Evolutionary conservation across 83 land plant genomes (phyloP), one percentile per base, ranked within the genome.

Genomic region (Picea mariana): DNA sequence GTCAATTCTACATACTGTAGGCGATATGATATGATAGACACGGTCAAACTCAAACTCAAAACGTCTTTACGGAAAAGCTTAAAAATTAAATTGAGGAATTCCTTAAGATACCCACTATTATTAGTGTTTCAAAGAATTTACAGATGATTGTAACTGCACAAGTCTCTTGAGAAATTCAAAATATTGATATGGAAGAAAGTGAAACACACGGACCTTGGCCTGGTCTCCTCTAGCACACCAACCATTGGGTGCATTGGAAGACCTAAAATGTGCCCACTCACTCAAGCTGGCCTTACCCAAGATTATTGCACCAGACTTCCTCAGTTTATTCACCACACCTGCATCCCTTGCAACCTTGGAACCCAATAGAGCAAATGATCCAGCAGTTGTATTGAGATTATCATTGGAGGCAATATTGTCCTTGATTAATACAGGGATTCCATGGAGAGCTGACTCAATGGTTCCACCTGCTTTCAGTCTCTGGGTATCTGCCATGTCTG

Each of bases 271-370:
- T 34, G 86, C 67, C 95, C 95, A 93, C 71, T 88, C 93, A 60
- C 84, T 83, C 12, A 90, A 79, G 67, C 91, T 91, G 23, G 93
- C 91, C 78, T 91, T 93, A 55, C 95, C 95, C 52, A 93, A 55
- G 3, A 78, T 34, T 34, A 34, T 34, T 34, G 34, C 34, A 34
- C 34, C 34, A 34, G 34, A 34, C 34, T 34, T 34, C 34, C 34
- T 34, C 34, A 34, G 34, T 34, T 34, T 34, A 34, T 34, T 34
- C 34, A 34, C 34, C 34, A 78, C 76, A 85, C 91, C 64, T 52
- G 47, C 40, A 88, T 82, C 2, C 83, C 87, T 73, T 86, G 55
- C 34, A 34, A 34, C 34, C 34, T 34, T 34, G 34, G 34, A 34
- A 34, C 34, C 34, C 34, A 34, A 34, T 82, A 89, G 67, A 17